Evolutionary conservation across 345 rosid genomes (phyloP).

Genomic region (Citropsis articulata): DNA sequence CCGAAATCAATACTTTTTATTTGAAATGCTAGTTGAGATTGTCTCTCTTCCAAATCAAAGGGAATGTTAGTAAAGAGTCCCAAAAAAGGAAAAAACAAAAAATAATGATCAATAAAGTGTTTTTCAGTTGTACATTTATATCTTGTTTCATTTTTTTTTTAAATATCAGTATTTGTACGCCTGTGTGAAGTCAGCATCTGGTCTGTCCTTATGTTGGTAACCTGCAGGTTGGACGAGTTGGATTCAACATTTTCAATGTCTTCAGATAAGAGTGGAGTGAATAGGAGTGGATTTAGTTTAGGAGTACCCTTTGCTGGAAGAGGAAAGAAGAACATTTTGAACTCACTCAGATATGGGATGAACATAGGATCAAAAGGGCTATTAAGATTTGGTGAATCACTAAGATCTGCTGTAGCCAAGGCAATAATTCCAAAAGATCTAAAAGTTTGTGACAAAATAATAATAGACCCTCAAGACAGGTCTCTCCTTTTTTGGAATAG

Average conservation of each 20-base stretch:
- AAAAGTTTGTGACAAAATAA: constrained; percentile 57
- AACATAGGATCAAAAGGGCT: constrained; percentile 61
- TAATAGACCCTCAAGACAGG: constrained; percentile 83
- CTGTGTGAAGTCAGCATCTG: not conserved
- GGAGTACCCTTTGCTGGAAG: constrained; percentile 30
- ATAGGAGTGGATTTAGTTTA: constrained; percentile 37
- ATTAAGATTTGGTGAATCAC: constrained; percentile 48
- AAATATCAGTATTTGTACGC: not conserved
- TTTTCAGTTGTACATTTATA: not conserved
- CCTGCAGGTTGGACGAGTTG: constrained; percentile 65
- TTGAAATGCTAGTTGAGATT: not conserved
- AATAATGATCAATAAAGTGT: not conserved
- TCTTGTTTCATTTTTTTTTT: not conserved
- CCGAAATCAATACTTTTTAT: not conserved
- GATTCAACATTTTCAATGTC: constrained; percentile 56
- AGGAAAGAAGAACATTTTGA: constrained; percentile 40
- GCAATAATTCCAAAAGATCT: constrained; percentile 81
- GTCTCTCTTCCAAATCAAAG: not conserved
- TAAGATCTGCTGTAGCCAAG: constrained; percentile 48
- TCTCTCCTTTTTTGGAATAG: constrained; percentile 76
- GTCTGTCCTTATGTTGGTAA: constrained; percentile 1
- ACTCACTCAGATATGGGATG: constrained; percentile 56
- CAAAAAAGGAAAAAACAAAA: not conserved
- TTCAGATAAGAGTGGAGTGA: constrained; percentile 35
- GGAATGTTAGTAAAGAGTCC: not conserved